These are phyloP conservation scores for Pinus taeda DNA, from an alignment of 75 land plant species.

Conservation along the genomic window DNA sequence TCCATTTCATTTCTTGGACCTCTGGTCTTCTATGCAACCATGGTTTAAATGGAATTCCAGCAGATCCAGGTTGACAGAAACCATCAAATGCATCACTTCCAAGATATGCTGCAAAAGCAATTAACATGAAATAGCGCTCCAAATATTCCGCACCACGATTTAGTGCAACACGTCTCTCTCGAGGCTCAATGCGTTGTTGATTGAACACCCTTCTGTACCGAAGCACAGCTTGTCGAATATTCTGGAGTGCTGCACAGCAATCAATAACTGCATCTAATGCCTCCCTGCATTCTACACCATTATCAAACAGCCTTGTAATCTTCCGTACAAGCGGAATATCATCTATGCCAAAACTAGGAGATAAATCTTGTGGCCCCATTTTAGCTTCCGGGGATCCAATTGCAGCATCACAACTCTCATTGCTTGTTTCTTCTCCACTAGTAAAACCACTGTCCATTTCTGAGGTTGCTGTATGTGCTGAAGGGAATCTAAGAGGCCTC, in stretches of 20 bases:
- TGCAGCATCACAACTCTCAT: constrained; percentile 17
- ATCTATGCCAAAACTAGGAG: constrained; percentile 77
- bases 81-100: constrained; percentile 96
- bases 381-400: constrained; percentile 20
- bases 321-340: constrained; percentile 85
- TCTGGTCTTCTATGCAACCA: constrained; percentile 91
- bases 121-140: constrained; percentile 91
- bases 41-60: constrained; percentile 65
- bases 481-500: constrained; percentile 53
- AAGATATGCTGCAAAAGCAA: constrained; percentile 93
- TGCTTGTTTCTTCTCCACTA: constrained; percentile 70
- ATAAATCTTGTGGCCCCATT: constrained; percentile 19
- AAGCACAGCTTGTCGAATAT: constrained; percentile 90
- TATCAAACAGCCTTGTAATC: constrained; percentile 84
- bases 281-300: constrained; percentile 83
- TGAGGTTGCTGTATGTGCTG: constrained; percentile 22
- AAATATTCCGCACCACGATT: constrained; percentile 95
- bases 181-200: constrained; percentile 86
- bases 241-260: constrained; percentile 94
- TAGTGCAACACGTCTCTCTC: constrained; percentile 81
- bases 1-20: constrained; percentile 97
- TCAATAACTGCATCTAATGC: constrained; percentile 91
- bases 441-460: constrained; percentile 52
- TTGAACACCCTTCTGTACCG: constrained; percentile 84
- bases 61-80: constrained; percentile 70